Evolutionary conservation across 2,329 filamentous ascomycete genomes (phyloP).

Genomic region (Diplodia sapinea): DNA sequence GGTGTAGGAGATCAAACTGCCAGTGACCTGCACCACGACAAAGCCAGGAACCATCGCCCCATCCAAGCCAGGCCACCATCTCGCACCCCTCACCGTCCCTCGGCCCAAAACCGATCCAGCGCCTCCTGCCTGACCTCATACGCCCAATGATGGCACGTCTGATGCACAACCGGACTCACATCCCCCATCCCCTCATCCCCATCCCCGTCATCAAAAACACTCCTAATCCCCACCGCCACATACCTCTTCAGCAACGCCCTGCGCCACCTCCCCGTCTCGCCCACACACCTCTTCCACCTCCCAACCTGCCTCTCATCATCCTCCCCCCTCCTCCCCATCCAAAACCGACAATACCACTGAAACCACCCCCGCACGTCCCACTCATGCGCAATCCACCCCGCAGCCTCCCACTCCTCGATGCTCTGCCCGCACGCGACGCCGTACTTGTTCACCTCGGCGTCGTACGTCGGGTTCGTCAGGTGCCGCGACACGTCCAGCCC

Average conservation of each 20-base stretch:
- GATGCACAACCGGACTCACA: slow-evolving; percentile 62
- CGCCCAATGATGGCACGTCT: slow-evolving; percentile 64
- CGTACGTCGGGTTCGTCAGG: slow-evolving; percentile 52
- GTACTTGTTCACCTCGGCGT: slow-evolving; percentile 60
- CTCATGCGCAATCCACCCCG: slow-evolving; percentile 61
- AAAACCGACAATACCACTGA: slow-evolving; percentile 63
- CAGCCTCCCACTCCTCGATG: slow-evolving; percentile 62
- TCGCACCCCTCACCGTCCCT: slow-evolving; percentile 23
- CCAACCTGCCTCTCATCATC: slow-evolving; percentile 60
- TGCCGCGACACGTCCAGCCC: slow-evolving; percentile 50
- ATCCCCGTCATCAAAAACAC: slow-evolving; percentile 55
- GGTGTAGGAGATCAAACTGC: too few species aligned
- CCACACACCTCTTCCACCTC: slow-evolving; percentile 61
- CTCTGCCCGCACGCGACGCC: slow-evolving; percentile 59
- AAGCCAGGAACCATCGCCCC: background rate
- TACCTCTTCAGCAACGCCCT: slow-evolving; percentile 61
- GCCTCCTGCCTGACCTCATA: slow-evolving; percentile 59
- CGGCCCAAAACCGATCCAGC: slow-evolving; percentile 56
- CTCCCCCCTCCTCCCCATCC: slow-evolving; percentile 56
- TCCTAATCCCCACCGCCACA: slow-evolving; percentile 53
- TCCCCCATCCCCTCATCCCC: slow-evolving; percentile 49
- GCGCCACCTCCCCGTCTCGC: slow-evolving; percentile 58
- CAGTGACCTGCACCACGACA: background rate
- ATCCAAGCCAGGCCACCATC: background rate
- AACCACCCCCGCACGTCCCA: slow-evolving; percentile 63